Conservation (phyloP, 2,329 filamentous ascomycete species). For the Scleromitrula shiraiana region DNA sequence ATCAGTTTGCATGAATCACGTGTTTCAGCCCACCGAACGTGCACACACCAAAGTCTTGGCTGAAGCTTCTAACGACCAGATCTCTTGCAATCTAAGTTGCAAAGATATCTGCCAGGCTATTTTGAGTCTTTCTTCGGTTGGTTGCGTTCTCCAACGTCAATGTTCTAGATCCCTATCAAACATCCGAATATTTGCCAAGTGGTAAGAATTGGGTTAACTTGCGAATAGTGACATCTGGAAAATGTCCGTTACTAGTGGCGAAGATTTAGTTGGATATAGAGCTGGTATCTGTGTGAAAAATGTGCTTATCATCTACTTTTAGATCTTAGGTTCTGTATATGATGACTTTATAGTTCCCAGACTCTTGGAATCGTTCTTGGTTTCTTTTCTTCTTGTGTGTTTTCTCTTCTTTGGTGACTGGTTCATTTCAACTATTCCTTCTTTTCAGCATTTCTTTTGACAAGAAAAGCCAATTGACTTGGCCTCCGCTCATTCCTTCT, state of each 20-base stretch:
- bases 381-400: background rate
- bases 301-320: background rate
- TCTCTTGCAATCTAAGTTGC: background rate
- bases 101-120: background rate
- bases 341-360: background rate
- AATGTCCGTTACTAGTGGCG: background rate
- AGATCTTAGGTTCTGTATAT: background rate
- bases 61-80: background rate
- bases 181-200: background rate
- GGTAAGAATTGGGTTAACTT: background rate
- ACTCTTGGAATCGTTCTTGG: background rate
- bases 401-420: background rate
- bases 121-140: no score
- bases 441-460: background rate
- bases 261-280: background rate
- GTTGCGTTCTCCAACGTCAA: no score
- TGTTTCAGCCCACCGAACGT: background rate
- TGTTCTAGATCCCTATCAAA: background rate
- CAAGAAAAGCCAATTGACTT: slow-evolving; percentile 1
- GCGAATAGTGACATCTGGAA: background rate
- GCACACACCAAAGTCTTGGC: background rate
- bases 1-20: background rate
- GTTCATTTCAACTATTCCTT: background rate
- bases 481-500: background rate
- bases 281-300: background rate